These are phyloP conservation scores for Chaetomidium leptoderma DNA, from an alignment of 495 filamentous ascomycete genomes.

Conservation along the genomic window DNA sequence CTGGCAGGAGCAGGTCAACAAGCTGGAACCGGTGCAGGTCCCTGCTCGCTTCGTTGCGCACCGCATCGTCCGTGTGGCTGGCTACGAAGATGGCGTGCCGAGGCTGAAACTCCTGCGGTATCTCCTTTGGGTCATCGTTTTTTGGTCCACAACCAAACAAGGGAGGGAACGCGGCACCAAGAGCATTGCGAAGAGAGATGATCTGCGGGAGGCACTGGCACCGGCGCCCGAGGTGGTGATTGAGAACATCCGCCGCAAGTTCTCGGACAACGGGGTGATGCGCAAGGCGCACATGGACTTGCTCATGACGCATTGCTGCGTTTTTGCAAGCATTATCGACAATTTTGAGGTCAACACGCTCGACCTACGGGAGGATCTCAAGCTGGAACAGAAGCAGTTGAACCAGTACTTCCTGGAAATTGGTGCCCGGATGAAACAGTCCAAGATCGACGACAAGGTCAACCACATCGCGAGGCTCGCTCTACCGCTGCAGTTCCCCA, in stretches of 20 bases:
- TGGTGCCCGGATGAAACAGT: slow-evolving; percentile 59
- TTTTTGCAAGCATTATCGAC: slow-evolving; percentile 65
- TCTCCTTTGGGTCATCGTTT: slow-evolving; percentile 59
- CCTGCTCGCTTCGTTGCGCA: slow-evolving; percentile 63
- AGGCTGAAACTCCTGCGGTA: slow-evolving; percentile 64
- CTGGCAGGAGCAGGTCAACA: slow-evolving; percentile 65
- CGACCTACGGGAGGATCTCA: slow-evolving; percentile 73
- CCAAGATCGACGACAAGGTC: slow-evolving; percentile 47
- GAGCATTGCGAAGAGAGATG: slow-evolving; percentile 45
- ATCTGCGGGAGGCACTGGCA: slow-evolving; percentile 43
- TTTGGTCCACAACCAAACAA: slow-evolving; percentile 42
- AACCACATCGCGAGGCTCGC: slow-evolving; percentile 64
- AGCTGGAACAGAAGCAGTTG: slow-evolving; percentile 63
- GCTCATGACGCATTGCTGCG: slow-evolving; percentile 64
- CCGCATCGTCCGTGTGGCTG: slow-evolving; percentile 54
- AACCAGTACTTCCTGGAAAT: slow-evolving; percentile 74
- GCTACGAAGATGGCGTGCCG: slow-evolving; percentile 51
- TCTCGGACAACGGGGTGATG: slow-evolving; percentile 57
- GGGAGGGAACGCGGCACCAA: slow-evolving; percentile 42
- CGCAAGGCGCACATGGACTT: slow-evolving; percentile 60
- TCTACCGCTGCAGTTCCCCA: slow-evolving; percentile 80
- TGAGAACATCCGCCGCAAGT: slow-evolving; percentile 63
- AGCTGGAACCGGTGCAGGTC: slow-evolving; percentile 51
- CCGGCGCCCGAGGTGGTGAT: slow-evolving; percentile 59
- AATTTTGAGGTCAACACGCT: slow-evolving; percentile 71